Percentiles rank a stretch among this genome's conserved stretches.
These are phyloP conservation scores for Neurospora sp. DNA, from an alignment of 495 filamentous ascomycete genomes.

Conservation along the genomic window DNA sequence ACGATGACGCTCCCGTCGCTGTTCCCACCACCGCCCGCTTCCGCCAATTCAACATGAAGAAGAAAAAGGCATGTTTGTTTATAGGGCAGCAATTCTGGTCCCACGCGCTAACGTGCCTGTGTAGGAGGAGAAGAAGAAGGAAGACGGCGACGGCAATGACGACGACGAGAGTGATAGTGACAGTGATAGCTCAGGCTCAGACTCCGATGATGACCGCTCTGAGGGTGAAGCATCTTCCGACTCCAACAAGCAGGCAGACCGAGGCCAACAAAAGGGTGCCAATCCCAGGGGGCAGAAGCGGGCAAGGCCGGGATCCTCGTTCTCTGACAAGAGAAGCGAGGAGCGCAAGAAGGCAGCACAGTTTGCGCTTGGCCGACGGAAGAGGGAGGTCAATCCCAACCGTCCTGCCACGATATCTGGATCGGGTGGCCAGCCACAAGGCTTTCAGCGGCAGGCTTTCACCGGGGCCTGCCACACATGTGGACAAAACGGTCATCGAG, in stretches of 20 bases:
- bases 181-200: slow-evolving; percentile 4
- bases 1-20: slow-evolving; percentile 6
- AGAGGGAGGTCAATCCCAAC: slow-evolving; percentile 51
- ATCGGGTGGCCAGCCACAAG: slow-evolving; percentile 14
- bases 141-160: slow-evolving; percentile 5
- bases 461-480: slow-evolving; percentile 18
- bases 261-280: slow-evolving; percentile 10
- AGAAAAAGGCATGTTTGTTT: slow-evolving; percentile 21
- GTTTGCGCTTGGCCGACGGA: slow-evolving; percentile 42
- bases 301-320: slow-evolving; percentile 7
- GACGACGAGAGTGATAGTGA: slow-evolving; percentile 12
- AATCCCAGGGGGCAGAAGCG: slow-evolving; percentile 8
- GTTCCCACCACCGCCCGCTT: slow-evolving; percentile 11
- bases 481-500: slow-evolving; percentile 19
- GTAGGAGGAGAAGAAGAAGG: slow-evolving; percentile 5
- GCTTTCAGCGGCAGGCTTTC: slow-evolving; percentile 6
- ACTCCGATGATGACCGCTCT: not conserved
- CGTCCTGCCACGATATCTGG: slow-evolving; percentile 40
- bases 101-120: not conserved
- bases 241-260: slow-evolving; percentile 4
- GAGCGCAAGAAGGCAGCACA: slow-evolving; percentile 32
- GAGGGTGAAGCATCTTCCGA: slow-evolving; percentile 5
- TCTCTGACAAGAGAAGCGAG: slow-evolving; percentile 23
- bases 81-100: not conserved
- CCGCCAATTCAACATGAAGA: slow-evolving; percentile 35